Conservation (phyloP, 1,139 yeast species). For the Yamadazyma mexicana region DNA sequence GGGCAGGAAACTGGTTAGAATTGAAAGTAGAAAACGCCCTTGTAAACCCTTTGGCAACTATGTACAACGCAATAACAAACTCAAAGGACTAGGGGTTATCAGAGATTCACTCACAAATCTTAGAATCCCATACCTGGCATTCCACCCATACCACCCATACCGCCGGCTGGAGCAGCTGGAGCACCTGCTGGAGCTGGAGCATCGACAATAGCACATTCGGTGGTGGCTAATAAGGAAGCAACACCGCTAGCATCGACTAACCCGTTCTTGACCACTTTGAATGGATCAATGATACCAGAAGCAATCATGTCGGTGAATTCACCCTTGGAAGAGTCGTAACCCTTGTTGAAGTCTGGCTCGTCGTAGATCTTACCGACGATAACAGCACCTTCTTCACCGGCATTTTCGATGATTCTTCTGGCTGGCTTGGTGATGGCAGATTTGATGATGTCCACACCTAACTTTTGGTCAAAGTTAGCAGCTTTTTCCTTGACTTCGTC, state of each 20-base stretch:
- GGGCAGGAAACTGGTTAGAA: neutral
- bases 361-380: constrained; percentile 93
- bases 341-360: constrained; percentile 83
- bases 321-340: constrained; percentile 93
- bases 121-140: constrained; percentile 37
- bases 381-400: constrained; percentile 98
- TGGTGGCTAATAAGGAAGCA: constrained; percentile 95
- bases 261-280: constrained; percentile 98
- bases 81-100: neutral
- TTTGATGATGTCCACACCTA: constrained; percentile 94
- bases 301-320: constrained; percentile 96
- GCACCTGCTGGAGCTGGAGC: constrained; percentile 88
- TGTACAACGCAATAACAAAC: constrained; percentile 1
- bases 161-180: constrained; percentile 58
- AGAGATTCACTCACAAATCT: constrained; percentile 2
- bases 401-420: constrained; percentile 93
- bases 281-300: constrained; percentile 98
- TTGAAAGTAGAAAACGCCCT: neutral
- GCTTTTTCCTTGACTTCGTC: constrained; percentile 67
- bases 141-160: constrained; percentile 49
- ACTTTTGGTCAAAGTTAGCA: constrained; percentile 94
- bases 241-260: constrained; percentile 97
- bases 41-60: neutral
- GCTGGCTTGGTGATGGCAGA: constrained; percentile 98
- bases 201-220: constrained; percentile 98